Evolutionary conservation across 352 stramenopile species (phyloP).

Genomic region (Pythium monospermum): DNA sequence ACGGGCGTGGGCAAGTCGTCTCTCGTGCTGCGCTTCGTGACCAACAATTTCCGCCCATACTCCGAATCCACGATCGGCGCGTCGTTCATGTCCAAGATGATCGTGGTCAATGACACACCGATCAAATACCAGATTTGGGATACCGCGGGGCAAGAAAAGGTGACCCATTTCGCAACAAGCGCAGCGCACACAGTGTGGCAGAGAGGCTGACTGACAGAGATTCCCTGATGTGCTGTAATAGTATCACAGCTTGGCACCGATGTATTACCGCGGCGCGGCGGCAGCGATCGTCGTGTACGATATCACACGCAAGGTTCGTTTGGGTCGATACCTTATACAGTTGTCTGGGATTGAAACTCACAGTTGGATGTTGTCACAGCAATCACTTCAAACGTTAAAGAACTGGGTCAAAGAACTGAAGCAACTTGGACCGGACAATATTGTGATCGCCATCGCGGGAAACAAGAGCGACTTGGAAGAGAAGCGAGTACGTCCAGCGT

Average conservation of each 20-base stretch:
- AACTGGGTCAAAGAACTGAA: conserved; percentile 95
- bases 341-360: background rate
- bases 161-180: too few species aligned
- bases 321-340: too few species aligned
- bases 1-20: conserved; percentile 95
- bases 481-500: conserved; percentile 46
- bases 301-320: conserved; percentile 95
- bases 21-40: conserved; percentile 95
- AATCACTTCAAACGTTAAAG: conserved; percentile 92
- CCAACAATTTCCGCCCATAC: conserved; percentile 96
- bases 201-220: too few species aligned
- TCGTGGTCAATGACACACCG: conserved; percentile 87
- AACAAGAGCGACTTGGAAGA: conserved; percentile 93
- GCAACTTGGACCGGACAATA: conserved; percentile 89
- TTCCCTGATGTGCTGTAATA: conserved; percentile 21
- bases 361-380: conserved; percentile 33
- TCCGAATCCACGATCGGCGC: conserved; percentile 96
- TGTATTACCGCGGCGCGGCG: conserved; percentile 98
- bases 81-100: conserved; percentile 97
- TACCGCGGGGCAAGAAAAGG: conserved; percentile 96
- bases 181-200: too few species aligned
- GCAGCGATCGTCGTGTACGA: conserved; percentile 98
- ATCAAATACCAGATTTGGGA: conserved; percentile 99
- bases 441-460: conserved; percentile 94
- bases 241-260: conserved; percentile 96